Evolutionary conservation across 1,284 basidiomycete genomes (phyloP), one percentile per base, ranked within the genome.

Genomic region (Papiliotrema fonsecae): DNA sequence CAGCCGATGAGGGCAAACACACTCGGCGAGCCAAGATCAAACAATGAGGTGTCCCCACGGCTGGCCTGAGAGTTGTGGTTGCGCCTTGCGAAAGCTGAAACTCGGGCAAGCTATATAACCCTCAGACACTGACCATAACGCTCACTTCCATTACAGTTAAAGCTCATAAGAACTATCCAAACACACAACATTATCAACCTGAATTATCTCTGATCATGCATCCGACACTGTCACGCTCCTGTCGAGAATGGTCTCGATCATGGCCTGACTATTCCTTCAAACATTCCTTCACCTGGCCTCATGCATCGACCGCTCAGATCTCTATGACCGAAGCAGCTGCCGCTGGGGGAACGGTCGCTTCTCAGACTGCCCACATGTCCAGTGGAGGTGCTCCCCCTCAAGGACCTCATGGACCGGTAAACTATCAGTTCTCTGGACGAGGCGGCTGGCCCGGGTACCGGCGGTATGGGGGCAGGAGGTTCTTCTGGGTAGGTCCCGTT

Each of bases 401-500:
- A 31, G 53, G 55, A 7, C 36, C 38, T 4, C 49, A 50, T 27
- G 53, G 55, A 7, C 42, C 50, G 6, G 42, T 52, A 28, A 42
- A 60, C n/a, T 51, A 55, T 46, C 51, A 52, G 41, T 49, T 49
- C 18, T 49, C 48, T 28, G 48, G 48, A 26, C 38, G 51, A 14
- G 38, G 47, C 42, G 37, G 51, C 27, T 30, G 21, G 19, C 38
- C 28, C 14, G 22, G 16, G 18, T 24, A 21, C 18, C 28, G 52
- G 13, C 28, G 42, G 1, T 42, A 43, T 24, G 47, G 52, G 3
- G 44, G 57, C 37, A 35, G 55, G 14, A 37, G 61, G 13, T 44
- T 61, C 26, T 16, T 59, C 37, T 62, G 58, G 57, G 61, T 62
- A 37, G 49, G 60, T 54, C 25, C 22, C 24, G 21, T 7, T 19